Conservation (phyloP, 129 eudicot species). For the Escallonia herrerae region DNA sequence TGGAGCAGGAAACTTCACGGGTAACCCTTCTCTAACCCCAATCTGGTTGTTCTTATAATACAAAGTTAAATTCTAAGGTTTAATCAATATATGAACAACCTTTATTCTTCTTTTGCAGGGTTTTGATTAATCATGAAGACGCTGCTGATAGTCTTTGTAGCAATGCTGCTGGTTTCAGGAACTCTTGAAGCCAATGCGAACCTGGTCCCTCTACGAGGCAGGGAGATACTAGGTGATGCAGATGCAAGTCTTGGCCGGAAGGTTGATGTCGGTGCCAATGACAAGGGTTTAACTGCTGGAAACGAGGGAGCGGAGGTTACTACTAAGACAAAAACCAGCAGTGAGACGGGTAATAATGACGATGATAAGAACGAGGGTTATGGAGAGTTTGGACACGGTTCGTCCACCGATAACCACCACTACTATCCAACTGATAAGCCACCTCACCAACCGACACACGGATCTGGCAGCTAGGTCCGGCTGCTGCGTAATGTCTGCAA, state of each 20-base stretch:
- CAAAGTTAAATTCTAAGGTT: no score
- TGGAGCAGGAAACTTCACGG: no score
- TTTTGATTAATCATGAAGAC: not conserved
- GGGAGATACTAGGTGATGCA: not conserved
- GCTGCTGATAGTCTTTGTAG: not conserved
- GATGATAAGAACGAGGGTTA: not conserved
- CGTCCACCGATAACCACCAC: not conserved
- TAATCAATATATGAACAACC: no score
- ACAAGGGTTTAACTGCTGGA: not conserved
- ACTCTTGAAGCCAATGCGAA: not conserved
- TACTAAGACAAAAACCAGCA: no score
- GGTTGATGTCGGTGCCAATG: not conserved
- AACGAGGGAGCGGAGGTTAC: not conserved
- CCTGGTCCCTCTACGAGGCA: not conserved
- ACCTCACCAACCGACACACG: not conserved
- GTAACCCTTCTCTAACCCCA: no score
- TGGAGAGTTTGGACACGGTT: not conserved
- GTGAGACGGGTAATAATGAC: not conserved
- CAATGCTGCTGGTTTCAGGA: not conserved
- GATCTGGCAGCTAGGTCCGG: no score
- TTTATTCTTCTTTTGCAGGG: no score
- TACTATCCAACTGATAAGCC: not conserved
- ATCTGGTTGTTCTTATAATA: no score
- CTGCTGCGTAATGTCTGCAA: no score
- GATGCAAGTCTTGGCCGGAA: not conserved